Evolutionary conservation across 345 rosid species (phyloP).

Genomic region (Microthlaspi erraticum): DNA sequence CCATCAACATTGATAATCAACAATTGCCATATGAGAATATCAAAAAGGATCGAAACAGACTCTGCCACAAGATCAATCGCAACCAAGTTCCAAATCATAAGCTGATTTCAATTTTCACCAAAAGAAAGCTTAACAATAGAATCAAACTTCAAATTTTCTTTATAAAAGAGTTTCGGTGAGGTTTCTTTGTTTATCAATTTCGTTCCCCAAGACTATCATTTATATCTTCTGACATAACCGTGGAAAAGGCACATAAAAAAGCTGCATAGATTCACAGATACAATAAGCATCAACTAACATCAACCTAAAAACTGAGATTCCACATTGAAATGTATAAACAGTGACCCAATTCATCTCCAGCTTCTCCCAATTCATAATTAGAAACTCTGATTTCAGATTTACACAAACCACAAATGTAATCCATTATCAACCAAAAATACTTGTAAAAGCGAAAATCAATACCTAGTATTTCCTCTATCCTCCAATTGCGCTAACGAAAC

Average conservation of each 20-base stretch:
- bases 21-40: background rate
- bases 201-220: background rate
- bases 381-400: no score
- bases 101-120: background rate
- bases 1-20: conserved; percentile 18
- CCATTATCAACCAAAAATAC: no score
- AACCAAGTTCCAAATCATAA: background rate
- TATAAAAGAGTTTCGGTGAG: background rate
- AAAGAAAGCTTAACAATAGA: background rate
- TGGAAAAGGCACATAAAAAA: background rate
- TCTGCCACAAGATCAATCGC: conserved; percentile 5
- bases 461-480: conserved; percentile 65
- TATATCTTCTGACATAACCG: conserved; percentile 16
- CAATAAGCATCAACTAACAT: conserved; percentile 35
- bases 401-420: no score
- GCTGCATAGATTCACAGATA: conserved; percentile 29
- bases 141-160: background rate
- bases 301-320: conserved; percentile 18
- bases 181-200: conserved; percentile 8
- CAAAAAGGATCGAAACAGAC: conserved; percentile 10
- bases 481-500: conserved; percentile 66
- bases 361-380: conserved; percentile 1
- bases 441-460: no score
- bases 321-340: conserved; percentile 25
- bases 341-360: conserved; percentile 2